Conservation (phyloP, 2,329 filamentous ascomycete genomes). For the Paecilomyces niveus region DNA sequence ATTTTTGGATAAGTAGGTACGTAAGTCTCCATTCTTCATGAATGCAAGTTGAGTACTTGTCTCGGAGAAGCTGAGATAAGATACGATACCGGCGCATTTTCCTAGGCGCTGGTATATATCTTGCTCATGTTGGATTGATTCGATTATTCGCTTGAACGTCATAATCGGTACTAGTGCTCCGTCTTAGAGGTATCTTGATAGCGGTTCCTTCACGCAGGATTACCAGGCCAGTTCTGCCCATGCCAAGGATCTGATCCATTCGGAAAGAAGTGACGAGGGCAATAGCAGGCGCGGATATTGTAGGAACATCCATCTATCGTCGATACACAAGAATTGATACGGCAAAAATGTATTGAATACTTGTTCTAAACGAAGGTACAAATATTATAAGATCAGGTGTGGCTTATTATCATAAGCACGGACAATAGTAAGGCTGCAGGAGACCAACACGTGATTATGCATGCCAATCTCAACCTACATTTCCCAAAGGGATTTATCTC, state of each 20-base stretch:
- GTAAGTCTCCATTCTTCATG: conserved; percentile 20
- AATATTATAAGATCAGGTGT: no score
- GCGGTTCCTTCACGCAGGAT: conserved; percentile 9
- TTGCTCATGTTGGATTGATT: conserved; percentile 11
- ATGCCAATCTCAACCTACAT: no score
- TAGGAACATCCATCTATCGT: no score
- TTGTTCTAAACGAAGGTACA: no score
- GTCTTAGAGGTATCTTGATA: conserved; percentile 12
- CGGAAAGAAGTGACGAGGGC: conserved; percentile 2
- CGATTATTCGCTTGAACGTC: conserved; percentile 11
- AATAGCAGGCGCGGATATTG: no score
- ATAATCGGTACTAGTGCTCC: conserved; percentile 7
- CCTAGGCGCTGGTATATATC: conserved; percentile 13
- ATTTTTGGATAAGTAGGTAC: conserved; percentile 11
- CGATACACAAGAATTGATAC: no score
- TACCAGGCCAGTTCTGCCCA: conserved; percentile 9
- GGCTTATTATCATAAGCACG: no score
- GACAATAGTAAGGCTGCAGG: no score
- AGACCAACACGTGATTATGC: no score
- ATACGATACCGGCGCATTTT: conserved; percentile 11
- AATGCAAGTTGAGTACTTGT: conserved; percentile 12
- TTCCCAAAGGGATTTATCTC: no score
- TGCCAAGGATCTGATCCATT: conserved; percentile 7
- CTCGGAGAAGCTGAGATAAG: conserved; percentile 1
- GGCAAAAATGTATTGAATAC: no score